Evolutionary conservation across 148 eudicot genomes (phyloP), one percentile per base, ranked within the genome.

Genomic region (Pouteria glomerata): DNA sequence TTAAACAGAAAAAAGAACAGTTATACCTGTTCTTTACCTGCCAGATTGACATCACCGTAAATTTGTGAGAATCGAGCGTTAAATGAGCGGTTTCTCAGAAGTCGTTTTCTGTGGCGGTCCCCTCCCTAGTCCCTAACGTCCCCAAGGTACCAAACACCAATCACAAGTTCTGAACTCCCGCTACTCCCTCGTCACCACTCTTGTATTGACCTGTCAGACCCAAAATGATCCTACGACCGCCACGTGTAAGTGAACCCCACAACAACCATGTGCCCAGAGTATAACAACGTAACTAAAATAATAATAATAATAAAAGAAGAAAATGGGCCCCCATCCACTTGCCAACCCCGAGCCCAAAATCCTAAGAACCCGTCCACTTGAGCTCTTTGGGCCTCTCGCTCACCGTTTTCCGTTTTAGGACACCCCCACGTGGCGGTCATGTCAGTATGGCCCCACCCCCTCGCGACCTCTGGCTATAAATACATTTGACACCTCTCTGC

Each of bases 391-490:
- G 52, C 65, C 73, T 31, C 39, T 23, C 70, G 35, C 21, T 62
- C 31, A 47, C 69, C 57, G 68, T 76, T 75, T 76, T 79, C 85
- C 83, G 85, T 80, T 74, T 26, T 15, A 21, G 72, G 76, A 77
- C 85, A 83, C 57, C 48, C 80, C 79, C 87, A 78, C 85, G 81
- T 74, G 78, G 72, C 78, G 56, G 75, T 84, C 87, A 86, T 81
- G 82, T 84, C 86, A 74, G 39, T 29, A 12, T 65, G 87, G 86
- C 60, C 86, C 96, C 63, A 84, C 81, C 83, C 8, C 52, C 80
- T 85, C 88, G 79, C 80, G 79, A 85, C 84, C 75, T 77, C 91
- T 85, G 77, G 80, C 83, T 72, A 73, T 82, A 85, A 85, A 81
- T 81, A 79, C 85, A 75, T 80, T 77, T 78, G 66, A 81, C 64